phyloP scores from a whole-genome alignment of 1,284 basidiomycete species.

The Austroboletus rostrupii region DNA sequence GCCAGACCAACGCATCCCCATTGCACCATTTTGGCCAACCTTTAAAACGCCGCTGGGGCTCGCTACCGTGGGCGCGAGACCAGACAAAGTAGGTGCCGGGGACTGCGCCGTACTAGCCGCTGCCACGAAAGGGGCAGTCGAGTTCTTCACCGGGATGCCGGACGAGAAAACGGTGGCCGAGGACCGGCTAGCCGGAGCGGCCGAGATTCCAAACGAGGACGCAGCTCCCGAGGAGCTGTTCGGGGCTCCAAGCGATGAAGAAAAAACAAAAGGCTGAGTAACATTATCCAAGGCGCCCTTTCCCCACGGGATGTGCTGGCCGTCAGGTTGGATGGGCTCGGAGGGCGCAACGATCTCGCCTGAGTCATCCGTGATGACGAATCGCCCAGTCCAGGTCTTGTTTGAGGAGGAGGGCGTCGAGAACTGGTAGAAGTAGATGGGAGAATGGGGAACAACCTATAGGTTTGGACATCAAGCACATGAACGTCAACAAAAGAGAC shows the following conservation, averaged over 20 bases:
- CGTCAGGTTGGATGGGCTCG: slow-evolving; percentile 52
- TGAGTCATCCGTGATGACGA: slow-evolving; percentile 62
- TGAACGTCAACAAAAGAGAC: neutral
- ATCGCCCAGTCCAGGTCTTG: slow-evolving; percentile 76
- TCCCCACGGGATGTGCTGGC: slow-evolving; percentile 64
- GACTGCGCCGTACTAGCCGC: neutral
- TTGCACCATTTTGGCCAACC: slow-evolving; percentile 10
- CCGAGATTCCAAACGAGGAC: neutral
- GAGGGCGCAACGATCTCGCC: slow-evolving; percentile 50
- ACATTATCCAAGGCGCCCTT: slow-evolving; percentile 52
- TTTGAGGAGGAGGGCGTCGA: slow-evolving; percentile 39
- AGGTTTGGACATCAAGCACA: neutral
- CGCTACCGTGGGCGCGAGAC: neutral
- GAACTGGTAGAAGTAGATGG: slow-evolving; percentile 82
- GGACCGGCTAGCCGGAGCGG: neutral
- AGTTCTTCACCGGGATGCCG: neutral
- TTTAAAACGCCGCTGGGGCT: slow-evolving; percentile 2
- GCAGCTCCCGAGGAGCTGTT: too few relatives aligned
- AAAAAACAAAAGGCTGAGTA: slow-evolving; percentile 29
- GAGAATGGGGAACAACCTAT: slow-evolving; percentile 63
- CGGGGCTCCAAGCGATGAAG: slow-evolving; percentile 17
- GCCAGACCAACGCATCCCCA: slow-evolving; percentile 1
- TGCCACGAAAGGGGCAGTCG: neutral
- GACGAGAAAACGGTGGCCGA: neutral
- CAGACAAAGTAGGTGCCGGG: neutral